Conservation (phyloP, 1,284 basidiomycete species). For the Heterobasidion occidentale region DNA sequence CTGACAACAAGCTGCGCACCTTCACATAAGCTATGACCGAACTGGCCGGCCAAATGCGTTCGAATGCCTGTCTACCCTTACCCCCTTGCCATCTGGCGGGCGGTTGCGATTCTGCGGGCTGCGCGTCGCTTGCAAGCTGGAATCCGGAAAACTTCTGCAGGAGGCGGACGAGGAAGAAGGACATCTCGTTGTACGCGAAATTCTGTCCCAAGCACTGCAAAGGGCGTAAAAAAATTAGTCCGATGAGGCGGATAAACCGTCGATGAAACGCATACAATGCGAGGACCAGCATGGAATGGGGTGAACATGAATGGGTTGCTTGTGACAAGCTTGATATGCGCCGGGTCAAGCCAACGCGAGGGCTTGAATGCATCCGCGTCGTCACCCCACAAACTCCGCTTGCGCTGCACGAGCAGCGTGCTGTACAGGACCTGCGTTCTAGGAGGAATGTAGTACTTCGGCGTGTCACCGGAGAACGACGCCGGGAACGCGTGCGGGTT, state of each 20-base stretch:
- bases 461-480: conserved; percentile 6
- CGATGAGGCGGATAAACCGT: conserved; percentile 9
- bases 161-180: conserved; percentile 56
- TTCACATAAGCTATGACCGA: conserved; percentile 53
- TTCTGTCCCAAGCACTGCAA: conserved; percentile 59
- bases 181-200: conserved; percentile 61
- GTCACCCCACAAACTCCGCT: conserved; percentile 47
- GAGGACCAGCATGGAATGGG: conserved; percentile 23
- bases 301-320: conserved; percentile 22
- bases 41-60: conserved; percentile 26
- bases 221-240: conserved; percentile 2
- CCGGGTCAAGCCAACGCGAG: conserved; percentile 21
- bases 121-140: conserved; percentile 42
- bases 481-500: conserved; percentile 8
- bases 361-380: conserved; percentile 34
- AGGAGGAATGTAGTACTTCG: conserved; percentile 44
- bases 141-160: conserved; percentile 52
- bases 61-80: conserved; percentile 21
- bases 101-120: conserved; percentile 46
- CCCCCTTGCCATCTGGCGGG: conserved; percentile 42
- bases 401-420: conserved; percentile 49
- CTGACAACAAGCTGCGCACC: conserved; percentile 21
- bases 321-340: conserved; percentile 14
- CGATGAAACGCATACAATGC: conserved; percentile 20
- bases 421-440: conserved; percentile 44